These are phyloP conservation scores for Escovopsis sp. DNA, from an alignment of 2,329 filamentous ascomycete genomes.

Conservation along the genomic window DNA sequence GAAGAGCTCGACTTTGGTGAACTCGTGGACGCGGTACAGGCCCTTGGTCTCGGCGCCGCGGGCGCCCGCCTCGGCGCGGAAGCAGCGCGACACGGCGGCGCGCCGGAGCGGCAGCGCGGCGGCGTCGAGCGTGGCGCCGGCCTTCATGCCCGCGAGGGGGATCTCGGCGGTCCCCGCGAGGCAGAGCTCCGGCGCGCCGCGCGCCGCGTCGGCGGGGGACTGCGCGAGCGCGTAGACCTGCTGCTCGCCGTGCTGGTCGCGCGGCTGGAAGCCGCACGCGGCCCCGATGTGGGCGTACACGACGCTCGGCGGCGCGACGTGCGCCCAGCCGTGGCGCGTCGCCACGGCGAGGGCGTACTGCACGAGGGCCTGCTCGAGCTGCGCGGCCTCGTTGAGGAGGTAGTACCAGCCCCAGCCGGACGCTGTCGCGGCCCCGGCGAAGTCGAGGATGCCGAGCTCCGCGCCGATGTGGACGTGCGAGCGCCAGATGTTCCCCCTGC, in stretches of 20 bases:
- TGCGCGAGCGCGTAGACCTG: conserved; percentile 77
- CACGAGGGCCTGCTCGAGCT: conserved; percentile 87
- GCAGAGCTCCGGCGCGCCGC: conserved; percentile 52
- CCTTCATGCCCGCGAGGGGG: conserved; percentile 80
- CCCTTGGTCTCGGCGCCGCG: conserved; percentile 85
- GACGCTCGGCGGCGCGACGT: conserved; percentile 72
- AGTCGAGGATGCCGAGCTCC: conserved; percentile 82
- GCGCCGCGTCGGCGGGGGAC: conserved; percentile 42
- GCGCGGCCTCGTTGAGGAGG: conserved; percentile 75
- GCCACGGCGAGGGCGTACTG: conserved; percentile 71
- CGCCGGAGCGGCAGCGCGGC: conserved; percentile 59
- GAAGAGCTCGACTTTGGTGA: conserved; percentile 97
- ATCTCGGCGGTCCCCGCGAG: conserved; percentile 90
- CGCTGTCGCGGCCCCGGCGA: conserved; percentile 63
- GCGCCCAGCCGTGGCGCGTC: conserved; percentile 59
- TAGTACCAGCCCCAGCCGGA: conserved; percentile 98
- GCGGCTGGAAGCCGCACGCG: conserved; percentile 87
- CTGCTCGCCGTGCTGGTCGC: conserved; percentile 80
- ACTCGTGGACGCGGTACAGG: conserved; percentile 92
- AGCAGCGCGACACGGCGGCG: conserved; percentile 82
- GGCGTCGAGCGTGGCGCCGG: conserved; percentile 52
- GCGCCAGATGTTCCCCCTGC: conserved; percentile 33
- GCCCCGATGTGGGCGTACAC: conserved; percentile 85
- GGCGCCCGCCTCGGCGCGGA: conserved; percentile 85
- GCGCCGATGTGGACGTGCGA: conserved; percentile 80